Base-by-base conservation (phyloP, 257 asterid genomes). In the Solanum ossicruentum region DNA sequence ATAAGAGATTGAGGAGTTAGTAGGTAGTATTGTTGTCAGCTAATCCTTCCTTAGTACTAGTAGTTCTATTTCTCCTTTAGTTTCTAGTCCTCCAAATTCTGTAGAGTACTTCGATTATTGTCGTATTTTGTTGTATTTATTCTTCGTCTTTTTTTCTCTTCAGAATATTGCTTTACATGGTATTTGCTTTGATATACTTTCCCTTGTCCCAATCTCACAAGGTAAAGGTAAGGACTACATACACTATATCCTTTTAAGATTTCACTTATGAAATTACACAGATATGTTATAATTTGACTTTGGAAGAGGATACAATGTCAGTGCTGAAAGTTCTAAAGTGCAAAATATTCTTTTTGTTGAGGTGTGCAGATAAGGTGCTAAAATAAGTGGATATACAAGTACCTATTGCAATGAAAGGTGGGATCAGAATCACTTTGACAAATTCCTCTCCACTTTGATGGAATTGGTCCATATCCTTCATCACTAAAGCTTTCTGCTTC, bases 401-500 rank as follows among this genome's bases (percentile, higher is more conserved):
- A 94, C 99, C 97, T 93, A 87, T 93, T 96, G 92, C 99, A 96
- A 49, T 61, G 95, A 87, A 95, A 93, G 86, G 86, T 84, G 85
- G 89, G 41, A 91, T 96, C 99, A 63, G 61, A 58, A 65, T 55
- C 90, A 90, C 90, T 92, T 86, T 94, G 95, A 86, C 98, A 96
- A 86, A 88, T 86, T 77, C 99, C 99, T 87, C 85, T 94, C 99
- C 98, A 96, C 91, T 90, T 94, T 12, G 91, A 88, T 66, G 99
- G 99, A 84, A 92, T 70, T 36, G 98, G 97, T 75, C 99, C 98
- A 51, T 90, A 3, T 47, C 73, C 92, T 81, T 90, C 91, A 81
- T 93, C 98, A 47, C 91, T 88, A 63, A 96, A 96, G 93, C 99
- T 94, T 89, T 92, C 89, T 9, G 98, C 92, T 77, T 92, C 97